phyloP scores from a whole-genome alignment of 2,329 filamentous ascomycete genomes.

The Ceratocystis ficicola region DNA sequence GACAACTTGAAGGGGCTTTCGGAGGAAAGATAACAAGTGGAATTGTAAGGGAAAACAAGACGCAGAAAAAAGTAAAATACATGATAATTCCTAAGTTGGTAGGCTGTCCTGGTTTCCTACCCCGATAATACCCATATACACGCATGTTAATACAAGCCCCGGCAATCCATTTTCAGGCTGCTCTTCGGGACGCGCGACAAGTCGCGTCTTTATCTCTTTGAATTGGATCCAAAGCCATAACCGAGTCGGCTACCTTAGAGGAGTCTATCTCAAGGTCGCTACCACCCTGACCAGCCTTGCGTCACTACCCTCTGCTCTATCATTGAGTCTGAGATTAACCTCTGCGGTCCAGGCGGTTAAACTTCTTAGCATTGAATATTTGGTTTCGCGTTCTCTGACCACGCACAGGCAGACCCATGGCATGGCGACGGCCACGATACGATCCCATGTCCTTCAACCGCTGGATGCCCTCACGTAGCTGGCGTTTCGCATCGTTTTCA shows the following conservation, averaged over 20 bases:
- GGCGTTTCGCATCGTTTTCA: constrained; percentile 71
- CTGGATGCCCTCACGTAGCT: constrained; percentile 73
- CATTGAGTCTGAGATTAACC: constrained; percentile 26
- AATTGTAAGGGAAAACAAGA: neutral
- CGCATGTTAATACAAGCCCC: constrained; percentile 13
- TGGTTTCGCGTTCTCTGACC: constrained; percentile 80
- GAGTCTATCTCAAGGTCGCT: neutral
- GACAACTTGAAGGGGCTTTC: constrained; percentile 31
- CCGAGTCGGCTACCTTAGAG: too few species aligned
- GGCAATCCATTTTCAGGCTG: neutral
- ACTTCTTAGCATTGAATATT: constrained; percentile 46
- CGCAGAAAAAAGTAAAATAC: constrained; percentile 4
- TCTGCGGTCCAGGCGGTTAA: constrained; percentile 46
- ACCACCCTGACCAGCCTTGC: neutral
- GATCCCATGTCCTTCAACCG: constrained; percentile 81
- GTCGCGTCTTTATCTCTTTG: neutral
- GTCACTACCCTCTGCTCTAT: neutral
- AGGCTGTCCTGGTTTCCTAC: neutral
- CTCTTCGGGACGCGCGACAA: neutral
- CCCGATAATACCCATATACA: constrained; percentile 10
- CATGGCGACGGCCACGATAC: constrained; percentile 80
- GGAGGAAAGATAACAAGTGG: neutral
- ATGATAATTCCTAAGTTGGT: neutral
- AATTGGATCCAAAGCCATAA: neutral
- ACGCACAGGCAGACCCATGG: constrained; percentile 80